These are phyloP conservation scores for Tubosaeta sp. DNA, from an alignment of 768 basidiomycete species.

Conservation along the genomic window DNA sequence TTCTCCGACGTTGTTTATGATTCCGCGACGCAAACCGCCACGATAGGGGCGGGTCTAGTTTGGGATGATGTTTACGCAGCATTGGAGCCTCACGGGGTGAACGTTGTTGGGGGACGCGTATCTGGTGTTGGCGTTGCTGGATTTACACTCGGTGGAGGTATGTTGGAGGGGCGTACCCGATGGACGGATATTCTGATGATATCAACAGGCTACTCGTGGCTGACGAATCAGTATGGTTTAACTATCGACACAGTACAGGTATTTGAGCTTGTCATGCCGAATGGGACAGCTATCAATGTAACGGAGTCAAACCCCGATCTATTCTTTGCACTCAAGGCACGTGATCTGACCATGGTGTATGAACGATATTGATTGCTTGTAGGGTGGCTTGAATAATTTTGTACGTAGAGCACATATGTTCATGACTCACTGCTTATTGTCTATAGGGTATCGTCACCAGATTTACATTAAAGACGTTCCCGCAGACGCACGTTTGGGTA, in stretches of 20 bases:
- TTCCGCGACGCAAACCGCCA: conserved; percentile 34
- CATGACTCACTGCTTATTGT: not conserved
- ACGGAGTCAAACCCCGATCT: conserved; percentile 34
- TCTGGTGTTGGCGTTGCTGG: conserved; percentile 55
- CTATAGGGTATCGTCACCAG: conserved; percentile 51
- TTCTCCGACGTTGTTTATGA: conserved; percentile 45
- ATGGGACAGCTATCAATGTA: conserved; percentile 38
- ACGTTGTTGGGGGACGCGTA: conserved; percentile 51
- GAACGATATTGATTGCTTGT: not conserved
- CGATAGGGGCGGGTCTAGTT: conserved; percentile 33
- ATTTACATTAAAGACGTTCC: conserved; percentile 48
- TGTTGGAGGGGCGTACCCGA: not conserved
- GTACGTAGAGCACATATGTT: conserved; percentile 15
- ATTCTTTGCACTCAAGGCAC: conserved; percentile 39
- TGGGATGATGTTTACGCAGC: no score
- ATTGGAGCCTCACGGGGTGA: conserved; percentile 43
- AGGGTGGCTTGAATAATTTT: conserved; percentile 63
- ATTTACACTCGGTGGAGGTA: conserved; percentile 51
- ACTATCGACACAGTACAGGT: conserved; percentile 49
- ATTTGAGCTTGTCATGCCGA: conserved; percentile 48
- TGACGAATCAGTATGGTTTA: conserved; percentile 56
- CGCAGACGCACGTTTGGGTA: conserved; percentile 58
- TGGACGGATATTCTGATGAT: not conserved
- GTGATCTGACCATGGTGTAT: not conserved
- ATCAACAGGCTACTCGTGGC: conserved; percentile 52